Evolutionary conservation across 2,329 filamentous ascomycete species (phyloP), one percentile per base, ranked within the genome.

Genomic region (Colletotrichum scovillei): DNA sequence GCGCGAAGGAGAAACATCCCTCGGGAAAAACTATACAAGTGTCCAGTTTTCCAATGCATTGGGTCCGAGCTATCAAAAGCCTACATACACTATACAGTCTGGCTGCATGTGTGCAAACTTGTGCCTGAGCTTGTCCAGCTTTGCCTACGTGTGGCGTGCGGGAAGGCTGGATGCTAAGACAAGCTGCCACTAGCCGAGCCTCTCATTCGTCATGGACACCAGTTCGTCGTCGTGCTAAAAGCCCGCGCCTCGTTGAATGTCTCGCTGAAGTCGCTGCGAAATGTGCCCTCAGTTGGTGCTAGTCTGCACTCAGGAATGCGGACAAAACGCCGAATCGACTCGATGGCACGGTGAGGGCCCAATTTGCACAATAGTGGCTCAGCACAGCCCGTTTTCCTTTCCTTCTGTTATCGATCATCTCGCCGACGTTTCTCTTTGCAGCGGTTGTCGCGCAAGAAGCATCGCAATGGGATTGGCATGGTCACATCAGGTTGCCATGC

Each of bases 101-200:
- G 42, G 19, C 42, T 49, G 42, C 42, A 19, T 32, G 14, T 26
- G 55, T n/a, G 55, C 30, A 32, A 35, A 11, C 22, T 28, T 60
- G 60, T 63, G 26, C 26, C 60, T 52, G n/a, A n/a, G 46, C 46
- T 24, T 26, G n/a, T 14, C 32, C 19, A 49, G 42, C 49, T 28
- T 24, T 19, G 42, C 42, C 42, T 22, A 49, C 42, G 16, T 28
- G 58, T 68, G 69, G 69, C 64, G 57, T 32, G 19, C 32, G 63
- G 64, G 69, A 67, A 58, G 69, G 55, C 65, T 58, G 63, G 49
- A 46, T 14, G 5, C 32, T 57, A 57, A 67, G 63, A 67, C 68
- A 57, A 49, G 63, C 14, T 59, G 55, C 58, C 46, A 53, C 56
- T 55, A 38, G 38, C 28, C 42, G 53, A 58, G 53, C 22, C 62